These are phyloP conservation scores for Laburnicola sp. DNA, from an alignment of 2,329 filamentous ascomycete genomes.

Conservation along the genomic window DNA sequence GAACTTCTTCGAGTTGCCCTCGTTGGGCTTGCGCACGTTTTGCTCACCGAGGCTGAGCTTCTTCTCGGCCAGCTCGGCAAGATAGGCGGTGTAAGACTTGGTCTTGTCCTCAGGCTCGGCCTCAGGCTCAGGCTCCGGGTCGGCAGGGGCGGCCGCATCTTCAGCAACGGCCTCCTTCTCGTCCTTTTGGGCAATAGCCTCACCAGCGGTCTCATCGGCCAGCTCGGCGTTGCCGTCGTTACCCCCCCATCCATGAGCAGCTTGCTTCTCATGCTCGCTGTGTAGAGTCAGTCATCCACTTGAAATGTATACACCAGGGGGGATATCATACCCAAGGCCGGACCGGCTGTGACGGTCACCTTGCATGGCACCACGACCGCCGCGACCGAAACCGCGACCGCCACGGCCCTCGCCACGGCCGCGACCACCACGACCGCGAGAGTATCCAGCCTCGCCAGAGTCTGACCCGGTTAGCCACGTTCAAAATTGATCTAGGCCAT, in stretches of 20 bases:
- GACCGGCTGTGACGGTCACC: slow-evolving; percentile 67
- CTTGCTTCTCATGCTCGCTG: slow-evolving; percentile 83
- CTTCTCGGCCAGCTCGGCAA: slow-evolving; percentile 75
- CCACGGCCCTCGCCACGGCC: slow-evolving; percentile 55
- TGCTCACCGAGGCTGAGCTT: slow-evolving; percentile 70
- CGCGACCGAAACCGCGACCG: slow-evolving; percentile 52
- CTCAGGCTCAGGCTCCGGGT: slow-evolving; percentile 52
- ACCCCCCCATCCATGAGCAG: slow-evolving; percentile 86
- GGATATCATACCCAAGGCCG: slow-evolving; percentile 58
- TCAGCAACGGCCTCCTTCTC: slow-evolving; percentile 64
- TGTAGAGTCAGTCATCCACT: slow-evolving; percentile 18
- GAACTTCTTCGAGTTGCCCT: slow-evolving; percentile 95
- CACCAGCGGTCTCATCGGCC: slow-evolving; percentile 88
- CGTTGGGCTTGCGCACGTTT: slow-evolving; percentile 86
- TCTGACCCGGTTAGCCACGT: slow-evolving; percentile 2
- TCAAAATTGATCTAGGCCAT: neutral
- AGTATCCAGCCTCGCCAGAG: slow-evolving; percentile 23
- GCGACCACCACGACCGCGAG: slow-evolving; percentile 34
- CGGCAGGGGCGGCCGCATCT: slow-evolving; percentile 48
- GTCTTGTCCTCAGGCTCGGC: slow-evolving; percentile 76
- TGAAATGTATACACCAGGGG: neutral
- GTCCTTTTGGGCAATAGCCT: slow-evolving; percentile 83
- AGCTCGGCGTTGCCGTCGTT: slow-evolving; percentile 79
- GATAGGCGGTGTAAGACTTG: slow-evolving; percentile 88
- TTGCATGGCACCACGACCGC: slow-evolving; percentile 45